Evolutionary conservation across 768 basidiomycete species (phyloP).

Genomic region (Hirschioporus abietinus): DNA sequence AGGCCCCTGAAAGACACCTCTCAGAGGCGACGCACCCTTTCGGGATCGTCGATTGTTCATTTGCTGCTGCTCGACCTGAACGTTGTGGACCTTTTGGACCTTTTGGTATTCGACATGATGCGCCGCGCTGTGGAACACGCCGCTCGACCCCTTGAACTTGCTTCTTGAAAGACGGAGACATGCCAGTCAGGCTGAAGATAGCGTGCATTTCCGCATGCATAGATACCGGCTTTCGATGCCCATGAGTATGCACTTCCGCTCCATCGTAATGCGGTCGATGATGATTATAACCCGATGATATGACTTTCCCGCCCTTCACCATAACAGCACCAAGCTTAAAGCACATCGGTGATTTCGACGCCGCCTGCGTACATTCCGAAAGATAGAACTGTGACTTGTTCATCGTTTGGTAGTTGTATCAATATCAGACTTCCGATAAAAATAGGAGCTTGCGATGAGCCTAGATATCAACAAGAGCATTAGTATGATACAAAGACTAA

Average conservation of each 20-base stretch:
- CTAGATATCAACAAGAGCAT: neutral
- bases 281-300: slow-evolving; percentile 50
- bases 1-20: slow-evolving; percentile 17
- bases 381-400: slow-evolving; percentile 47
- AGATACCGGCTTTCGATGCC: slow-evolving; percentile 36
- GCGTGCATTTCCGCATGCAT: slow-evolving; percentile 62
- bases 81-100: neutral
- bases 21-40: slow-evolving; percentile 12
- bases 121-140: slow-evolving; percentile 20
- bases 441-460: neutral
- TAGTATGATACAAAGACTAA: neutral
- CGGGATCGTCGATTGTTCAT: slow-evolving; percentile 8
- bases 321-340: slow-evolving; percentile 42
- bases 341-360: slow-evolving; percentile 46
- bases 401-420: slow-evolving; percentile 20
- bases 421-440: neutral
- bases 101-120: neutral
- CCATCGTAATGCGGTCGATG: slow-evolving; percentile 51
- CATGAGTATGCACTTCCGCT: slow-evolving; percentile 30
- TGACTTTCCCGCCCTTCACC: slow-evolving; percentile 52
- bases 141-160: slow-evolving; percentile 42
- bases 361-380: slow-evolving; percentile 43
- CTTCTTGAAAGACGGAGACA: slow-evolving; percentile 47
- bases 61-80: slow-evolving; percentile 10
- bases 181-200: slow-evolving; percentile 46